Evolutionary conservation across 2,329 filamentous ascomycete genomes (phyloP), one percentile per base, ranked within the genome.

Genomic region (Xylariaceae sp.): DNA sequence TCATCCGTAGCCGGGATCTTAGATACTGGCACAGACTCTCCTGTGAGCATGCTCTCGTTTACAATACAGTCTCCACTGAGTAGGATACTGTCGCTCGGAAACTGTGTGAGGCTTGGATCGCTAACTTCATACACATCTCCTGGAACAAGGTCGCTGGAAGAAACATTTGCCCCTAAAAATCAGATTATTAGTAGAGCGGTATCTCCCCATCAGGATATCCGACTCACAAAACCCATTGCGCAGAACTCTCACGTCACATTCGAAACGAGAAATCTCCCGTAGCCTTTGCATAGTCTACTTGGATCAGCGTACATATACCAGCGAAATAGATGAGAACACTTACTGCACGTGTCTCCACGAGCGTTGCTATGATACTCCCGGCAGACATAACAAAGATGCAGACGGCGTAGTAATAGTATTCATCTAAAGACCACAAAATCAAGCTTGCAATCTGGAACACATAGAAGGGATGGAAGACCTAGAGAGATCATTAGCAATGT

Each of bases 1-100:
- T 92, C 83, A 60, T 95, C 84, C 2, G 80, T 89, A 3, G 89
- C 83, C 1, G 93, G 91, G 2, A 83, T 75, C 67, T 98, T 98
- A 2, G 91, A 95, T 1, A 98, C 92, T 2, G 93, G 94, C 4
- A 98, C 91, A 33, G 93, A 97, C 72, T 98, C 93, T 47, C 92
- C 86, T 32, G 93, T 98, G 27, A 98, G 79, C 93, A 98, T 98
- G 69, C 93, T 97, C 68, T 98, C 93, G 60, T 98, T 98, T 54
- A 98, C 91, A 52, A 98, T 97, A 60, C 91, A 96, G 67, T 98
- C 94, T 33, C 93, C 94, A 42, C 88, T 88, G 0, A 98, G 76
- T 5, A 98, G 71, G 25, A 98, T 72, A 64, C 92, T 95, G 65
- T 98, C 93, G 59, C 88, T 93, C 1, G 93, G 93, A 51, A 97